Evolutionary conservation across 257 asterid genomes (phyloP), one percentile per base, ranked within the genome.

Genomic region (Solanum stenotomum): DNA sequence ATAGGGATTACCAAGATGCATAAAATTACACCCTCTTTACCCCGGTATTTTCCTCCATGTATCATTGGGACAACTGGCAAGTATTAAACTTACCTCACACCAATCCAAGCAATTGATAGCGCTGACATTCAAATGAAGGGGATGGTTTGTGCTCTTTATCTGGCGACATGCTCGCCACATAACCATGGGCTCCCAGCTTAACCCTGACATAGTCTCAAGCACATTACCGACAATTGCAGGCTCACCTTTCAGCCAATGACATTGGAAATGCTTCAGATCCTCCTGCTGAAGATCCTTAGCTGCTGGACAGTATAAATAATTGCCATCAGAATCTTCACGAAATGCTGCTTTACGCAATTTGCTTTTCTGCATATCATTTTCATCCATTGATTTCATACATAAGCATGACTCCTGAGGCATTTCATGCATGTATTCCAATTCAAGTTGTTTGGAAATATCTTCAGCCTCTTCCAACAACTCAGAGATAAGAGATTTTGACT

Each of bases 51-150:
- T 38, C 34, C 22, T 76, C 8, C 33, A 38, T 76, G 59, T 9
- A 23, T 37, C 56, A 38, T 23, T 90, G 71, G 71, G 31, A 63
- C 71, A 63, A 23, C 31, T 63, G 86, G 33, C 70, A 40, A 25
- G 27, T 68, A 38, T 33, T 20, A 77, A 49, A 86, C 88, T 90
- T 75, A 97, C 98, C 98, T 95, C 27, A 72, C 44, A 18, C 81
- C 46, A 34, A 72, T 72, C 81, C 37, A 72, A 72, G 27, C 46
- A 34, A 6, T 72, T 72, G 46, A 34, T 72, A 34, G 81, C 16
- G 9, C 38, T 18, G 81, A 0, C 44, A 18, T 72, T 5, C 79
- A 34, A 72, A 71, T 4, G 44, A 31, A 31, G 13, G 40, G 27
- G 46, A 33, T 72, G 81, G 27, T 9, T 72, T 72, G 35, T 72